A percentile compares a stretch with the other conserved stretches of the same genome.
Evolutionary conservation across 495 filamentous ascomycete species (phyloP).

Genomic region (Aspergillus bertholletiae): DNA sequence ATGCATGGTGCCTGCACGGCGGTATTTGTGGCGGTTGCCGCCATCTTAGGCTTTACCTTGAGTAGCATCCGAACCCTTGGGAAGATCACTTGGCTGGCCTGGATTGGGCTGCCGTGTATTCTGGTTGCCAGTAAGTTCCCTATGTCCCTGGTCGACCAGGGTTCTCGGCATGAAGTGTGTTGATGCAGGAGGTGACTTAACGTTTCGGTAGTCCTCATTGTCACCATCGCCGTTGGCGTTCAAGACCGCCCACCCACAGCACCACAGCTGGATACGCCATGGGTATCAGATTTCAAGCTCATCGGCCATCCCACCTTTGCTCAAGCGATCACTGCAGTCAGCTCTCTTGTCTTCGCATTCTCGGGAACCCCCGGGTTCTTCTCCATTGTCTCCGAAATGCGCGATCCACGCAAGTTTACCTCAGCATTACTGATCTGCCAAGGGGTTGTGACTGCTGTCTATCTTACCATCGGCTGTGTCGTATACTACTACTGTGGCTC

Average conservation of each 20-base stretch:
- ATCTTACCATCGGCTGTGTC: conserved; percentile 30
- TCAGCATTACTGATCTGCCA: conserved; percentile 58
- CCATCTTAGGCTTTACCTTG: conserved; percentile 25
- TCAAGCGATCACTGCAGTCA: conserved; percentile 50
- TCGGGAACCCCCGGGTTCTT: conserved; percentile 61
- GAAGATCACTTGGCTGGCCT: conserved; percentile 32
- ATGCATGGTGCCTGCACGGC: conserved; percentile 58
- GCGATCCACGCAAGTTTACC: conserved; percentile 53
- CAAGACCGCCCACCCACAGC: conserved; percentile 32
- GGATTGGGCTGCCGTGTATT: conserved; percentile 31
- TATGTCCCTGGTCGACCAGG: no score
- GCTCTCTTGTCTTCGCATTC: conserved; percentile 63
- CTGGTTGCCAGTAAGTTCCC: conserved; percentile 30
- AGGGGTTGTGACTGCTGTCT: conserved; percentile 55
- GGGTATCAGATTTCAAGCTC: conserved; percentile 20
- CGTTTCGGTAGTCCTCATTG: conserved; percentile 61
- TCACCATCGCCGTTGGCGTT: conserved; percentile 60
- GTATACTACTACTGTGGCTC: conserved; percentile 65
- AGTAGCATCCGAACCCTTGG: conserved; percentile 32
- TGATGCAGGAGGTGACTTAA: no score
- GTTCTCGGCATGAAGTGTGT: no score
- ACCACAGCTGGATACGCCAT: conserved; percentile 16
- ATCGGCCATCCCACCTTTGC: conserved; percentile 23
- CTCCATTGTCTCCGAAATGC: conserved; percentile 65
- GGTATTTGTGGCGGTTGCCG: conserved; percentile 27